Evolutionary conservation across 805 yeast species (phyloP), one percentile per base, ranked within the genome.

Genomic region (Sugiyamaella lignohabitans): DNA sequence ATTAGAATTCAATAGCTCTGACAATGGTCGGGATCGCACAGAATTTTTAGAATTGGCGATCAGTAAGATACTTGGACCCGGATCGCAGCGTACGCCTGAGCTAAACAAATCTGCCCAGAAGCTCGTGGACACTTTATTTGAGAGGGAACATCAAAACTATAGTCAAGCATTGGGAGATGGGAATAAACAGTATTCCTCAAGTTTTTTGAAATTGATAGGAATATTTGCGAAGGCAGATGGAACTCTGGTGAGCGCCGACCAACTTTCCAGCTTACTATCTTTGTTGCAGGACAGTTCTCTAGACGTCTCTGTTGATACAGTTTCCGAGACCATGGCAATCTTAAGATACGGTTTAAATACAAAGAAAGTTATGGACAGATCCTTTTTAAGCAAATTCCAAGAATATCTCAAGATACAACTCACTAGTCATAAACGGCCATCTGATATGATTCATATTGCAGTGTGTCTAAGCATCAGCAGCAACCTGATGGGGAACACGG

Each of bases 321-420:
- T 20, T 5, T 21, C 17, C 11, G 11, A 17, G 51, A 70, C 80
- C 2, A 64, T 86, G 46, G 73, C 71, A 44, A 75, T 85, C 2
- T 72, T 84, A 50, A 71, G 72, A 29, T 58, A 71, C 46, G 67
- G 78, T 0, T 62, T 86, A 22, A 69, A 76, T 1, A 65, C 66
- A 14, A 59, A 70, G 5, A 55, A 59, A 0, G 63, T 74, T 3
- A 64, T 84, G 40, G 73, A 80, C 41, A 72, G 75, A 0, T 71
- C 67, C 2, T 82, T 80, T 55, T 55, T 79, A 22, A 51, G 61
- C 19, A 73, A 70, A 6, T 70, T 80, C 14, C 82, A 78, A 58
- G 41, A 19, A 6, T 30, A 35, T 23, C 47, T 35, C 4, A 21
- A 44, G 23, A 42, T 21, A 24, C 46, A 45, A 29, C 44, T 46